Evolutionary conservation across 495 filamentous ascomycete species (phyloP).

Genomic region (Ramalina intermedia): DNA sequence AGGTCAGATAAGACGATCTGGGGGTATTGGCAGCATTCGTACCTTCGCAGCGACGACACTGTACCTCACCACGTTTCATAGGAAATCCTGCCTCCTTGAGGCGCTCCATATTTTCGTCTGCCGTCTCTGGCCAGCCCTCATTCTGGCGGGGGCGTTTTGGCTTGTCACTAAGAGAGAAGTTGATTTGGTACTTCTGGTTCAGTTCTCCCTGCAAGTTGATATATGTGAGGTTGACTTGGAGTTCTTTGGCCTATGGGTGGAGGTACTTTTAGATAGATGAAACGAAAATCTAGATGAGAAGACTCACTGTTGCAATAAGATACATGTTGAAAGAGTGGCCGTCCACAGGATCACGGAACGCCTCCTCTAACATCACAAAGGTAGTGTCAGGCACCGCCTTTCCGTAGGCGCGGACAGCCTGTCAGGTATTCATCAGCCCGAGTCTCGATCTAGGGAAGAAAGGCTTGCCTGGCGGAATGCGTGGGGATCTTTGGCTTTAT

Average conservation of each 20-base stretch:
- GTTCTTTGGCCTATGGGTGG: slow-evolving; percentile 34
- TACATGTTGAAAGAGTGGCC: slow-evolving; percentile 44
- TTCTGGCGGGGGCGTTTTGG: slow-evolving; percentile 45
- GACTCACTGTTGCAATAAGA: slow-evolving; percentile 54
- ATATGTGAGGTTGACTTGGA: slow-evolving; percentile 48
- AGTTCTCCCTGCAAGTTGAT: slow-evolving; percentile 76
- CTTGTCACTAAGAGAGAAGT: slow-evolving; percentile 48
- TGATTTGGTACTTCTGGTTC: slow-evolving; percentile 59
- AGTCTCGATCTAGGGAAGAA: background rate
- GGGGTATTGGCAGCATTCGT: slow-evolving; percentile 5
- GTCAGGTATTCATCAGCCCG: background rate
- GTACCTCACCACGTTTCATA: slow-evolving; percentile 47
- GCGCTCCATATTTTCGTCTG: slow-evolving; percentile 61
- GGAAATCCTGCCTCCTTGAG: slow-evolving; percentile 57
- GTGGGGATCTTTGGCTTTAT: slow-evolving; percentile 49
- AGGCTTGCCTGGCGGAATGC: slow-evolving; percentile 61
- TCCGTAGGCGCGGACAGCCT: slow-evolving; percentile 55
- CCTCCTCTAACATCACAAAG: slow-evolving; percentile 56
- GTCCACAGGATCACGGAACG: slow-evolving; percentile 37
- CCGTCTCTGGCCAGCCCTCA: slow-evolving; percentile 47
- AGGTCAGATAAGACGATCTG: background rate
- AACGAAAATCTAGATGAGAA: background rate
- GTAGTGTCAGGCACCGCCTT: slow-evolving; percentile 54
- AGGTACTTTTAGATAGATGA: background rate
- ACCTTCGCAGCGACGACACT: slow-evolving; percentile 58